phyloP scores from a whole-genome alignment of 768 basidiomycete genomes.

The Paxillus ammoniavirescens region DNA sequence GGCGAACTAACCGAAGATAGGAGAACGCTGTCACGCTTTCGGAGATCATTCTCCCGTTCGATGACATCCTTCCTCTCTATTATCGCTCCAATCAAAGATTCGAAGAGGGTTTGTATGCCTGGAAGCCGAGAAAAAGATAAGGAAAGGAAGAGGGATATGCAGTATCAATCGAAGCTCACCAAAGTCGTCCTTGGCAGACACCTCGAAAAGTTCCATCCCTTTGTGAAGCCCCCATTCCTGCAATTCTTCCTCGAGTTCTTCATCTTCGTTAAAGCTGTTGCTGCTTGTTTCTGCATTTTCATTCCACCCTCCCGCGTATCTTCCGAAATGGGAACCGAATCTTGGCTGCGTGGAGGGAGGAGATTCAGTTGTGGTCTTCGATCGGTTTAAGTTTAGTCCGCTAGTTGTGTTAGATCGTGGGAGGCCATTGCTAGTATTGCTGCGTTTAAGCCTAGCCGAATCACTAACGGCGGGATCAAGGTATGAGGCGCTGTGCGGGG shows the following conservation, averaged over 20 bases:
- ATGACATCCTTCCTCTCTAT: slow-evolving; percentile 76
- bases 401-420: slow-evolving; percentile 50
- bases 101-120: slow-evolving; percentile 84
- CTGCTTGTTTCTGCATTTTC: slow-evolving; percentile 60
- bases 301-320: slow-evolving; percentile 50
- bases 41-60: slow-evolving; percentile 76
- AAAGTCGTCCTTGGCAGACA: slow-evolving; percentile 84
- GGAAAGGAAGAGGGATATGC: slow-evolving; percentile 7
- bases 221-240: slow-evolving; percentile 76
- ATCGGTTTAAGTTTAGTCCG: slow-evolving; percentile 30
- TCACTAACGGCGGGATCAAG: slow-evolving; percentile 59
- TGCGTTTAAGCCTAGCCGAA: slow-evolving; percentile 51
- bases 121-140: slow-evolving; percentile 7
- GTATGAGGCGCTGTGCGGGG: slow-evolving; percentile 61
- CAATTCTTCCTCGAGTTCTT: slow-evolving; percentile 46
- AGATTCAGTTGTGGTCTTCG: slow-evolving; percentile 35
- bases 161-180: slow-evolving; percentile 42
- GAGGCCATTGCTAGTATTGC: slow-evolving; percentile 47
- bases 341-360: slow-evolving; percentile 50
- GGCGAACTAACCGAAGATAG: slow-evolving; percentile 62
- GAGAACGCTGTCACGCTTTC: slow-evolving; percentile 83
- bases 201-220: slow-evolving; percentile 87
- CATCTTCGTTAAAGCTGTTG: slow-evolving; percentile 66
- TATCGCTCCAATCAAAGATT: slow-evolving; percentile 76
- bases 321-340: slow-evolving; percentile 57